Conservation (phyloP, 306 rosid genomes). For the Corylus americana region DNA sequence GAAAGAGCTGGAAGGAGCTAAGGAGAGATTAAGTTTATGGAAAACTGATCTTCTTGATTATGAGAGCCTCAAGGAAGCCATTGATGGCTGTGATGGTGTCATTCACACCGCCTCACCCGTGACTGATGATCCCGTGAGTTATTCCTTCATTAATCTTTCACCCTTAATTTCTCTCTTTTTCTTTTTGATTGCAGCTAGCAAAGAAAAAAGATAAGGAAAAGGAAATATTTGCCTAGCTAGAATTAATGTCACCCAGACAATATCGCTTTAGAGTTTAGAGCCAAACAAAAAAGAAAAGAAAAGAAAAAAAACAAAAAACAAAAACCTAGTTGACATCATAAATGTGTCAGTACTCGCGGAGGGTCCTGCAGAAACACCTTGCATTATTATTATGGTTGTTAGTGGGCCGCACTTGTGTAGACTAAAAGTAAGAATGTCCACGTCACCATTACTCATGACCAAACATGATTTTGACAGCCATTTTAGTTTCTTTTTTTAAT, state of each 20-base stretch:
- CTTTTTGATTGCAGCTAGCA: neutral
- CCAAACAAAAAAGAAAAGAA: neutral
- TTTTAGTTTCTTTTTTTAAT: neutral
- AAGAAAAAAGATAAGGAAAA: neutral
- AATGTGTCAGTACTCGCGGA: too few relatives aligned
- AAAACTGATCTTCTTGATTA: conserved; percentile 75
- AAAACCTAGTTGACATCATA: neutral
- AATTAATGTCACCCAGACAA: too few relatives aligned
- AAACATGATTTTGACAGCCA: too few relatives aligned
- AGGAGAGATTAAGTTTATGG: conserved; percentile 59
- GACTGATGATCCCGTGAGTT: conserved; percentile 76
- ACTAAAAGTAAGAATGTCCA: too few relatives aligned
- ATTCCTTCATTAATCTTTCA: neutral
- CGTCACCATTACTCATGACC: too few relatives aligned
- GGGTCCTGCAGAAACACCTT: too few relatives aligned
- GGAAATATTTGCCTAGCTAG: neutral
- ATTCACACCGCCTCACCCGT: conserved; percentile 88
- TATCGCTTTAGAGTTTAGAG: too few relatives aligned
- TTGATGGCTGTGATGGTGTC: conserved; percentile 72
- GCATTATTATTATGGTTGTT: too few relatives aligned
- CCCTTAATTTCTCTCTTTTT: too few relatives aligned
- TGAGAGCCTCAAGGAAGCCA: conserved; percentile 50
- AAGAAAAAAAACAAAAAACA: neutral
- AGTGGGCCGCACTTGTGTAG: too few relatives aligned
- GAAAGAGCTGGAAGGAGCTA: conserved; percentile 79